Base-by-base conservation (phyloP, 2,329 filamentous ascomycete genomes). In the Lasiodiplodia citricola region DNA sequence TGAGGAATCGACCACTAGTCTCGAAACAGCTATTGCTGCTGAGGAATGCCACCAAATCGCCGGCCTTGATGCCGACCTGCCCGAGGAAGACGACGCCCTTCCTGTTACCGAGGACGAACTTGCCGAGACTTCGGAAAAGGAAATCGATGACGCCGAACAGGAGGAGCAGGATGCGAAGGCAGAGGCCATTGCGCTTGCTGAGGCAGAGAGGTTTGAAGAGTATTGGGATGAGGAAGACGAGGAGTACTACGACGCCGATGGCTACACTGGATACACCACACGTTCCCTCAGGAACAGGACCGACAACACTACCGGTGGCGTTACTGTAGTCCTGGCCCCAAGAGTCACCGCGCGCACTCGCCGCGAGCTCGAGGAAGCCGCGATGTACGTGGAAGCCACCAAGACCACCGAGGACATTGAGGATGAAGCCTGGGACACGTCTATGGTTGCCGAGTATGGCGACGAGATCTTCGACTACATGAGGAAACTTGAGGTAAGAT, bases 391-490 rank as follows among this genome's bases (percentile, higher is more conserved):
- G 16, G 88, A 93, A 72, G 81, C 83, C 37, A 89, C 87, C 35
- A 86, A 88, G 31, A 89, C 88, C 0, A 79, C 83, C 4, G 92
- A 96, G 69, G 94, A 97, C 69, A 84, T 94, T 55, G 92, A 97
- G 71, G 95, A 97, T 72, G 95, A 98, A 77, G 85, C 87, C 65
- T 97, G 92, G 89, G 96, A 98, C 77, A 93, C 95, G 41, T 97
- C 92, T 78, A 98, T 99, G 96, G 96, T 98, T 63, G 92, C 94
- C 13, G 95, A 98, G 78, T 99, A 99, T 76, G 91, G 92, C 58
- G 93, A 97, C 18, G 96, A 99, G 75, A 98, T 99, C 74, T 97
- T 98, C 75, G 86, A 88, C 31, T 97, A 98, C 82, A 93, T 98
- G 92, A 89, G 88, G 65, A 86, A 92, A 69, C 89, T 97, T 64